These are phyloP conservation scores for Paralagenidium karlingii DNA, from an alignment of 352 stramenopile species.

Conservation along the genomic window DNA sequence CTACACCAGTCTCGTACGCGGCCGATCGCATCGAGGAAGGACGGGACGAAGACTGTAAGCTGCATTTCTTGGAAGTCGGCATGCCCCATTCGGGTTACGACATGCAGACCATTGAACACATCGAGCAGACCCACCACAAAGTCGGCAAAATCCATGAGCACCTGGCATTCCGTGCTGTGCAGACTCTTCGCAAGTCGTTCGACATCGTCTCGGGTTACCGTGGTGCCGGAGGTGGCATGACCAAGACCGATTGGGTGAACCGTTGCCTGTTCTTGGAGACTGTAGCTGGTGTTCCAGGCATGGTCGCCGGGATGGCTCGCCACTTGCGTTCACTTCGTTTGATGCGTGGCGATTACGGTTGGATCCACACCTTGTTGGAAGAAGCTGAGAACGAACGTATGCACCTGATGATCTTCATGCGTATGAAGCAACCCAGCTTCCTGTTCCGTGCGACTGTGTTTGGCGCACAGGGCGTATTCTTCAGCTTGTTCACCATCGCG, in stretches of 20 bases:
- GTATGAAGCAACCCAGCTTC: constrained; percentile 72
- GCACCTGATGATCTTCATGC: constrained; percentile 86
- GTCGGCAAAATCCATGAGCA: constrained; percentile 21
- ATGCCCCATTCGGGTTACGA: constrained; percentile 30
- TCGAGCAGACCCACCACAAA: constrained; percentile 20
- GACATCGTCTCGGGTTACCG: constrained; percentile 36
- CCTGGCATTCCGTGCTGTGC: constrained; percentile 19
- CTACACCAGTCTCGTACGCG: too few species aligned
- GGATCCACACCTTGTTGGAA: constrained; percentile 85
- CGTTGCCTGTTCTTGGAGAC: constrained; percentile 68
- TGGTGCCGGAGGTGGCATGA: constrained; percentile 35
- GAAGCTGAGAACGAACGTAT: constrained; percentile 91
- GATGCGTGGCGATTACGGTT: constrained; percentile 76
- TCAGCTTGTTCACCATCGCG: constrained; percentile 64
- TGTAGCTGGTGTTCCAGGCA: constrained; percentile 50
- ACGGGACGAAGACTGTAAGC: too few species aligned
- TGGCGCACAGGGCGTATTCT: constrained; percentile 75
- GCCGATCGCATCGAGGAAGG: too few species aligned
- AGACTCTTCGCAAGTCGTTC: constrained; percentile 26
- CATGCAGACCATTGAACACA: constrained; percentile 12
- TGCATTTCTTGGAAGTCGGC: too few species aligned
- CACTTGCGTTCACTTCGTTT: constrained; percentile 71
- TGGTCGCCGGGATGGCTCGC: constrained; percentile 51
- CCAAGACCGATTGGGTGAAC: constrained; percentile 44
- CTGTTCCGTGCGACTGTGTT: constrained; percentile 68